Percentiles rank a stretch among this genome's conserved stretches.
These are phyloP conservation scores for Phallus indusiatus DNA, from an alignment of 768 basidiomycete genomes.

Conservation along the genomic window DNA sequence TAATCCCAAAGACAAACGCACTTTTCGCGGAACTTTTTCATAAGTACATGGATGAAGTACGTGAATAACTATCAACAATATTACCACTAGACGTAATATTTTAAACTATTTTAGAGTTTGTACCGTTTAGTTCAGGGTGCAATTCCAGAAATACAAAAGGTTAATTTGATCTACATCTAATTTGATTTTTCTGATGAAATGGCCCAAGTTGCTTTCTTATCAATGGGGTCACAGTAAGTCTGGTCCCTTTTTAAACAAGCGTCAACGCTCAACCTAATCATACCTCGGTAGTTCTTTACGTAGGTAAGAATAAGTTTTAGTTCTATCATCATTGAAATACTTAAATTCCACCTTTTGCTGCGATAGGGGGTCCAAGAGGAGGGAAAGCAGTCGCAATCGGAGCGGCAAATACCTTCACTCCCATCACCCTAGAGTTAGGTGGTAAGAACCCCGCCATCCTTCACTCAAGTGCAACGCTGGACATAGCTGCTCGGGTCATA, in stretches of 20 bases:
- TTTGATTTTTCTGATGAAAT: neutral
- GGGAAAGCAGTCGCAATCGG: constrained; percentile 60
- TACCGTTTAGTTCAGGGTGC: constrained; percentile 14
- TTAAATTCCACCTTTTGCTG: too few species aligned
- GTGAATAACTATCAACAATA: neutral
- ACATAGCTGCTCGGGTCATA: constrained; percentile 55
- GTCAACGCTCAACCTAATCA: constrained; percentile 11
- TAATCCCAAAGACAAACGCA: constrained; percentile 10
- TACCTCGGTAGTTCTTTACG: constrained; percentile 44
- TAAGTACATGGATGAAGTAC: constrained; percentile 18
- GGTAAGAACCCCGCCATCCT: constrained; percentile 70
- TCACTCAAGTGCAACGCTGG: constrained; percentile 58
- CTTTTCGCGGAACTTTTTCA: constrained; percentile 17
- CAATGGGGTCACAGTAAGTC: constrained; percentile 52
- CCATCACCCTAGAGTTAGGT: constrained; percentile 42
- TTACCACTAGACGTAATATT: neutral
- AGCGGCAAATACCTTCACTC: constrained; percentile 69
- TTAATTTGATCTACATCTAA: neutral
- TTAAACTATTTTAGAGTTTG: neutral
- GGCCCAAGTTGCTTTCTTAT: constrained; percentile 46
- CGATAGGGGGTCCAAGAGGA: constrained; percentile 37
- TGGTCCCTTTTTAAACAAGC: neutral
- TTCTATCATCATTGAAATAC: neutral
- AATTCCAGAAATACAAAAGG: constrained; percentile 10
- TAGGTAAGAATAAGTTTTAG: constrained; percentile 25